Evolutionary conservation across 352 stramenopile genomes (phyloP).

Genomic region (Phytophthora rubi): DNA sequence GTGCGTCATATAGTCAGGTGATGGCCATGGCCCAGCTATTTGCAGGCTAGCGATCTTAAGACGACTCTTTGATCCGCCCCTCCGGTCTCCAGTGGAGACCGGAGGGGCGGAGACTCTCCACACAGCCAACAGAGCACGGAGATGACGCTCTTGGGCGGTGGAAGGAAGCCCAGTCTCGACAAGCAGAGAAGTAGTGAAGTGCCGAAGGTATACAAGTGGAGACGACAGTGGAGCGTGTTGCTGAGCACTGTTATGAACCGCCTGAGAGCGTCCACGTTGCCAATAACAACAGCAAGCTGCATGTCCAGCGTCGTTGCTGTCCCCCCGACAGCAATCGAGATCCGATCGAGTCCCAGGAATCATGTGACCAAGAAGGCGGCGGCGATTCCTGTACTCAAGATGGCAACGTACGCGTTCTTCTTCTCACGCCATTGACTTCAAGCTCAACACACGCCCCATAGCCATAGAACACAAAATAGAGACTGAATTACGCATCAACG

Average conservation of each 20-base stretch:
- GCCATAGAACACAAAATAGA: neutral
- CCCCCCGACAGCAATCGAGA: neutral
- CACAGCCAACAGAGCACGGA: neutral
- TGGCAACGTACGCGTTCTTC: conserved; percentile 16
- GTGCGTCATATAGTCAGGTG: neutral
- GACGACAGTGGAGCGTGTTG: neutral
- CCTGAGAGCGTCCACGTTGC: neutral
- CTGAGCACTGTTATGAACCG: neutral
- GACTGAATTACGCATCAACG: neutral
- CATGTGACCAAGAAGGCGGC: neutral
- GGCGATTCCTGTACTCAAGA: conserved; percentile 4
- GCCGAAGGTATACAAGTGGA: neutral
- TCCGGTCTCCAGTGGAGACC: neutral
- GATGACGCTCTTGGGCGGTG: neutral
- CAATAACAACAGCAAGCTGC: neutral
- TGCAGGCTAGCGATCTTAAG: conserved; percentile 5
- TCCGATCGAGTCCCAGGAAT: neutral
- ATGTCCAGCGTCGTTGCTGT: neutral
- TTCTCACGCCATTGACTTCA: conserved; percentile 14
- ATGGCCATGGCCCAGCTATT: conserved; percentile 1
- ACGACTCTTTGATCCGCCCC: neutral
- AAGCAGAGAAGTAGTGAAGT: conserved; percentile 3
- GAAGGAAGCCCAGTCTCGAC: neutral
- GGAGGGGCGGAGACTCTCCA: too few species aligned
- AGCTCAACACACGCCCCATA: neutral